Conservation (phyloP, 2,329 filamentous ascomycete genomes). For the Aspergillus ustus region DNA sequence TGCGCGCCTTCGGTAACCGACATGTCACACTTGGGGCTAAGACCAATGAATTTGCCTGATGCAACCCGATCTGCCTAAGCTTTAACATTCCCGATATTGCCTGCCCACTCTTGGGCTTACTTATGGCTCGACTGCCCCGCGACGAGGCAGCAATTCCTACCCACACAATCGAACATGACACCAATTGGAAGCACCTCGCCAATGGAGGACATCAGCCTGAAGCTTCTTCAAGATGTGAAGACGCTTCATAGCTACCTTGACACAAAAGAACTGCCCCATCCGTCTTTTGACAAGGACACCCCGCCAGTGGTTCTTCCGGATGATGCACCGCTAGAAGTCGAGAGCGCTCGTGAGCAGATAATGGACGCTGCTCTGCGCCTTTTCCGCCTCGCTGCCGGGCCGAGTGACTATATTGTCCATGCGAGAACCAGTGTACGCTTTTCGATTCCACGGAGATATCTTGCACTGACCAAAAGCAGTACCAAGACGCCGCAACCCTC, state of each 20-base stretch:
- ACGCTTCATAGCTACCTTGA: not conserved
- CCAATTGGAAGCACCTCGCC: not conserved
- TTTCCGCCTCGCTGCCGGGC: not conserved
- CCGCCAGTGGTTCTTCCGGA: not conserved
- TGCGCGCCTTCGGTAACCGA: not conserved
- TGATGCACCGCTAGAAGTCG: not conserved
- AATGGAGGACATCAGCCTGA: not conserved
- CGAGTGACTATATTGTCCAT: not conserved
- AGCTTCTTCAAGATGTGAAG: not conserved
- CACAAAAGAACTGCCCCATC: not conserved
- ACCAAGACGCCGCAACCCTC: constrained; percentile 14
- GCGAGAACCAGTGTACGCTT: not conserved
- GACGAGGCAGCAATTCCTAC: not conserved
- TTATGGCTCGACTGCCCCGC: not conserved
- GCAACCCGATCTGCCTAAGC: not conserved
- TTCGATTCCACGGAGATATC: not conserved
- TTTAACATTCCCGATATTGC: not conserved
- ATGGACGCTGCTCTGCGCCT: not conserved
- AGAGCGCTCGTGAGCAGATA: not conserved
- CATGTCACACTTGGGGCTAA: not conserved
- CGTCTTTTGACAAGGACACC: not conserved
- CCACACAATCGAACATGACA: not conserved
- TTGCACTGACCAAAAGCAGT: constrained; percentile 12
- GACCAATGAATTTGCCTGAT: not conserved
- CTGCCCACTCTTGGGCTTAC: not conserved